These are phyloP conservation scores for Aspergillus spinulosporus DNA, from an alignment of 2,329 filamentous ascomycete species.

Conservation along the genomic window DNA sequence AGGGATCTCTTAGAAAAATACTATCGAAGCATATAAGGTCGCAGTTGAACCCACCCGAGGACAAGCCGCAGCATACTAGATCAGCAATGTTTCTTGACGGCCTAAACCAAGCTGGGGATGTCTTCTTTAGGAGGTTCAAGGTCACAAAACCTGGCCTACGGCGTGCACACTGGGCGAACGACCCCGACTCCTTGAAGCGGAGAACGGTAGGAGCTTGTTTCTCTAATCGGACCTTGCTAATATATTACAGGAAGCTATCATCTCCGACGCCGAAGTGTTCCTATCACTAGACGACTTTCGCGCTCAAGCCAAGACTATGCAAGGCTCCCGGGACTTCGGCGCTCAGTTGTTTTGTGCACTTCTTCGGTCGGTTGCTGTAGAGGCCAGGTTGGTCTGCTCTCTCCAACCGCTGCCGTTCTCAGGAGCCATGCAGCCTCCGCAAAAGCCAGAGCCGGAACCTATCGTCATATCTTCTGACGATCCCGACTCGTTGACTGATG, in stretches of 20 bases:
- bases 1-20: conserved; percentile 58
- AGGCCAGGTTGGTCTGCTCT: conserved; percentile 83
- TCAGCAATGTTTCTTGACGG: conserved; percentile 78
- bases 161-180: conserved; percentile 73
- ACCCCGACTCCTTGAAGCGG: conserved; percentile 59
- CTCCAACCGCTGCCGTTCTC: conserved; percentile 77
- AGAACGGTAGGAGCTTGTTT: conserved; percentile 42
- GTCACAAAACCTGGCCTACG: conserved; percentile 70
- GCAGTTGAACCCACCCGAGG: conserved; percentile 67
- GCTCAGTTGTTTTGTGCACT: conserved; percentile 89
- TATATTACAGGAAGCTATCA: conserved; percentile 52
- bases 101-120: conserved; percentile 64
- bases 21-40: conserved; percentile 65
- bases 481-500: conserved; percentile 32
- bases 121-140: conserved; percentile 69
- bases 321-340: conserved; percentile 85
- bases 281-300: conserved; percentile 73
- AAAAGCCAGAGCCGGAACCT: conserved; percentile 39
- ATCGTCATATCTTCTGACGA: conserved; percentile 42
- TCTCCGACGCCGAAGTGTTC: conserved; percentile 65
- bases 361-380: conserved; percentile 77
- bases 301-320: conserved; percentile 64
- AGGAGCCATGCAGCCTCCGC: conserved; percentile 47
- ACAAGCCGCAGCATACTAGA: conserved; percentile 70
- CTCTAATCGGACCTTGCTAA: conserved; percentile 23